Conservation (phyloP, 208 protist species). For the Acanthamoeba lenticulata region DNA sequence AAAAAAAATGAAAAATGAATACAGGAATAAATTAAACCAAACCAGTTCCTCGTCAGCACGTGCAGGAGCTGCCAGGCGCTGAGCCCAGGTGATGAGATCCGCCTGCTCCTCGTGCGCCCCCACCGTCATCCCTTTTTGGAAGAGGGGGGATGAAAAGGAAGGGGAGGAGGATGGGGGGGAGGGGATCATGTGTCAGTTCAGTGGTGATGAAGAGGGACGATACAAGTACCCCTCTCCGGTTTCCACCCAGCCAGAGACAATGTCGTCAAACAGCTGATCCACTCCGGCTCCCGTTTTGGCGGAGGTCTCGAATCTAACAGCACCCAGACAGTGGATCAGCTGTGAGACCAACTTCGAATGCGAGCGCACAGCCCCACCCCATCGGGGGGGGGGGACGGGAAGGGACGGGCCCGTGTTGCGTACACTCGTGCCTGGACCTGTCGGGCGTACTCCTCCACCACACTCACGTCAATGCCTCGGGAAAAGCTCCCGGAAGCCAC, state of each 20-base stretch:
- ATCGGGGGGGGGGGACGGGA: neutral
- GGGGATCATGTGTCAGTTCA: neutral
- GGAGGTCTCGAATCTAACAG: neutral
- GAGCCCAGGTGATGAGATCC: too few species aligned
- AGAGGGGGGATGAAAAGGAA: too few species aligned
- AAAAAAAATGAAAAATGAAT: too few species aligned
- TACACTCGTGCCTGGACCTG: neutral
- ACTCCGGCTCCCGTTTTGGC: neutral
- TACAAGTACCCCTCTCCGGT: neutral
- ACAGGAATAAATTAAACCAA: too few species aligned
- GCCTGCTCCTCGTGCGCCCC: too few species aligned
- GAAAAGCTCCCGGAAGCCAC: neutral
- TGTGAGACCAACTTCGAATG: too few species aligned
- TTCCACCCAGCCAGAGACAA: neutral
- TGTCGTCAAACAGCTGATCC: neutral
- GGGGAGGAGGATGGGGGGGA: too few species aligned
- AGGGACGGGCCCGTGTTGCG: neutral
- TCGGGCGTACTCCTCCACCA: neutral
- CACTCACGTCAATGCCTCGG: neutral
- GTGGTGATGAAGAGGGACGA: neutral
- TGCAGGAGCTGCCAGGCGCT: too few species aligned
- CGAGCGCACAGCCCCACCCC: neutral
- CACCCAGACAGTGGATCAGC: neutral
- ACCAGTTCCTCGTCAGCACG: too few species aligned
- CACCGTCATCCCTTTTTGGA: too few species aligned